Conservation (phyloP, 1,284 basidiomycete species). For the Puccinia horiana region DNA sequence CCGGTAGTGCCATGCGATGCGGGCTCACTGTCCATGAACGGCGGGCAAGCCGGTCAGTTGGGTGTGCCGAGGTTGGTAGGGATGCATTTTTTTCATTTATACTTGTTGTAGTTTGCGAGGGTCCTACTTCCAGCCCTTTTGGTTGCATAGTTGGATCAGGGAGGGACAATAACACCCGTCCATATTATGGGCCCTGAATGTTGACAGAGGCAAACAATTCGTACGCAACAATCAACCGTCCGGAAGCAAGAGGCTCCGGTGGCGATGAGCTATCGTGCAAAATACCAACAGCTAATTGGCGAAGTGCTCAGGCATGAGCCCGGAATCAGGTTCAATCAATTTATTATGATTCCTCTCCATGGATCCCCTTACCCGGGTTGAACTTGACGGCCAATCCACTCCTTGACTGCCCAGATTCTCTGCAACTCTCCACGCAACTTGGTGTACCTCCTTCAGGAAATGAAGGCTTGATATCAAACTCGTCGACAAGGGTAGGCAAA, state of each 20-base stretch:
- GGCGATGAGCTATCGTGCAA: neutral
- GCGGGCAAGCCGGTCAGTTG: neutral
- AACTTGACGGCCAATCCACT: neutral
- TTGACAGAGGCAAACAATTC: neutral
- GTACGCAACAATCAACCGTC: no score
- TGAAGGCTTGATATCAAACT: no score
- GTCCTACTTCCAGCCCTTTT: neutral
- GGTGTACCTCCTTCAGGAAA: no score
- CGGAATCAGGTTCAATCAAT: no score
- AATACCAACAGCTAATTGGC: no score
- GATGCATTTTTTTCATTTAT: neutral
- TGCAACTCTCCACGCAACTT: neutral
- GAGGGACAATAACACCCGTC: neutral
- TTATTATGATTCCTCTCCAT: no score
- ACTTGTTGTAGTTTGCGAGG: neutral
- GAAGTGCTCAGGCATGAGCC: no score
- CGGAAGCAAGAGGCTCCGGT: neutral
- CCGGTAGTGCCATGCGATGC: slow-evolving; percentile 1
- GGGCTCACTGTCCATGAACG: slow-evolving; percentile 2
- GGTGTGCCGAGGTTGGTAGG: neutral
- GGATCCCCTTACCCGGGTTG: no score
- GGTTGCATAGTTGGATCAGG: neutral
- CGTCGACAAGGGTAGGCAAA: no score
- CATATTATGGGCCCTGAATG: neutral
- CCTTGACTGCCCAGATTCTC: neutral